These are phyloP conservation scores for Salvia miltiorrhiza DNA, from an alignment of 257 asterid species.

Conservation along the genomic window DNA sequence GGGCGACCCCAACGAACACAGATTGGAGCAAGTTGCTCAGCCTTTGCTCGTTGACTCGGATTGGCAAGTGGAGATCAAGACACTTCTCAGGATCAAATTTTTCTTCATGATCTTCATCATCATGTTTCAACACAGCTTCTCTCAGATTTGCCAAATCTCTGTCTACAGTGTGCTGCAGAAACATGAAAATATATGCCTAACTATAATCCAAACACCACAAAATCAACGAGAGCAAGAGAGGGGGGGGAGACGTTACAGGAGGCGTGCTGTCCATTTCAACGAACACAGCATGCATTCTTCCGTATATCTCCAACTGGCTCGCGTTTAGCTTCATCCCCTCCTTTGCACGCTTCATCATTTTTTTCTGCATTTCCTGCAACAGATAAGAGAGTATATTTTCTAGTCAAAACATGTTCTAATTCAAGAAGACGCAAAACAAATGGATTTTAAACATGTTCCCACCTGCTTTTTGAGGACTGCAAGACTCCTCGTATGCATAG, in stretches of 20 bases:
- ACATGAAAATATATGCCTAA: neutral
- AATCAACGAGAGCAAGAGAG: neutral
- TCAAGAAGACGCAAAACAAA: neutral
- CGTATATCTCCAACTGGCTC: constrained; percentile 72
- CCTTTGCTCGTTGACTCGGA: constrained; percentile 87
- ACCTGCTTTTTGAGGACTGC: constrained; percentile 81
- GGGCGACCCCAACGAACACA: constrained; percentile 56
- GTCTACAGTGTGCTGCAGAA: constrained; percentile 46
- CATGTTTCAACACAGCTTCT: constrained; percentile 70
- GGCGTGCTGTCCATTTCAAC: constrained; percentile 73
- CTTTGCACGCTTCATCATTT: constrained; percentile 72
- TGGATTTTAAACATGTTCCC: neutral
- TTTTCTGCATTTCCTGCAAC: constrained; percentile 60
- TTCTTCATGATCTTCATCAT: constrained; percentile 33
- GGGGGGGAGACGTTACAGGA: constrained; percentile 35
- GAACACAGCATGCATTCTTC: constrained; percentile 77
- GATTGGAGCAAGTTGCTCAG: constrained; percentile 83
- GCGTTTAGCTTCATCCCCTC: constrained; percentile 67
- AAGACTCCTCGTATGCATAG: constrained; percentile 90
- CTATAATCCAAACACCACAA: neutral
- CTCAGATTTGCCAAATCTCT: constrained; percentile 63
- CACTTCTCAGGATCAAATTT: constrained; percentile 64
- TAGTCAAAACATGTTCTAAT: neutral
- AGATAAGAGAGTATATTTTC: neutral
- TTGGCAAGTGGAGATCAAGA: constrained; percentile 78